These are phyloP conservation scores for Penicillium antarcticum DNA, from an alignment of 495 filamentous ascomycete genomes.

Conservation along the genomic window DNA sequence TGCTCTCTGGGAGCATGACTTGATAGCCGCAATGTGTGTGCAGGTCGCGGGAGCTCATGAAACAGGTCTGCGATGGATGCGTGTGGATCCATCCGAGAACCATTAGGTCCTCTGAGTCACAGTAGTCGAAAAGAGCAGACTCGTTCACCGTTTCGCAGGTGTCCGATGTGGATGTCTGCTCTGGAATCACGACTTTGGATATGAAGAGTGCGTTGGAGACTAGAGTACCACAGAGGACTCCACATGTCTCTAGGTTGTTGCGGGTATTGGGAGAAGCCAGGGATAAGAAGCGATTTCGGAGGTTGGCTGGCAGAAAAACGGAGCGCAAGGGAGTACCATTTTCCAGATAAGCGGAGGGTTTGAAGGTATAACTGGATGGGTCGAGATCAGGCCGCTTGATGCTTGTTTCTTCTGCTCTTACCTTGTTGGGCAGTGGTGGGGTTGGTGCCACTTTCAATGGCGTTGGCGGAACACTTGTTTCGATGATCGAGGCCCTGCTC, in stretches of 20 bases:
- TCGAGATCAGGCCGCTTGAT: constrained; percentile 34
- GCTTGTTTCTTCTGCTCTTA: constrained; percentile 28
- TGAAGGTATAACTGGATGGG: constrained; percentile 68
- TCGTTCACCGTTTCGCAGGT: constrained; percentile 94
- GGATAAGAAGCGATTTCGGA: constrained; percentile 69
- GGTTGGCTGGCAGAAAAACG: constrained; percentile 74
- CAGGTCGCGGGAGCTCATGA: constrained; percentile 91
- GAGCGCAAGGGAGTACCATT: constrained; percentile 82
- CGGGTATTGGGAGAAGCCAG: constrained; percentile 72
- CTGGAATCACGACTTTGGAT: constrained; percentile 80
- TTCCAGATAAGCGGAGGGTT: constrained; percentile 81
- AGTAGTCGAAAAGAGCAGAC: constrained; percentile 77
- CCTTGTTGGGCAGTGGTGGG: constrained; percentile 31
- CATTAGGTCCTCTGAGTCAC: constrained; percentile 78
- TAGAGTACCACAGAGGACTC: constrained; percentile 84
- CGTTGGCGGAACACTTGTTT: constrained; percentile 19
- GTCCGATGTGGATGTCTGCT: constrained; percentile 83
- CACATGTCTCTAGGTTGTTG: constrained; percentile 86
- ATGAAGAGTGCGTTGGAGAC: constrained; percentile 94
- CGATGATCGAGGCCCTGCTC: constrained; percentile 15
- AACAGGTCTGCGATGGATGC: constrained; percentile 93
- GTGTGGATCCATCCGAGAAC: constrained; percentile 98
- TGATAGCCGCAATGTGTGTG: constrained; percentile 95
- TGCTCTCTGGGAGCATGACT: constrained; percentile 88
- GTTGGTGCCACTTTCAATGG: constrained; percentile 28